Percentiles rank a stretch among this genome's conserved stretches.
These are phyloP conservation scores for Penicillium nucicola DNA, from an alignment of 495 filamentous ascomycete species.

Conservation along the genomic window DNA sequence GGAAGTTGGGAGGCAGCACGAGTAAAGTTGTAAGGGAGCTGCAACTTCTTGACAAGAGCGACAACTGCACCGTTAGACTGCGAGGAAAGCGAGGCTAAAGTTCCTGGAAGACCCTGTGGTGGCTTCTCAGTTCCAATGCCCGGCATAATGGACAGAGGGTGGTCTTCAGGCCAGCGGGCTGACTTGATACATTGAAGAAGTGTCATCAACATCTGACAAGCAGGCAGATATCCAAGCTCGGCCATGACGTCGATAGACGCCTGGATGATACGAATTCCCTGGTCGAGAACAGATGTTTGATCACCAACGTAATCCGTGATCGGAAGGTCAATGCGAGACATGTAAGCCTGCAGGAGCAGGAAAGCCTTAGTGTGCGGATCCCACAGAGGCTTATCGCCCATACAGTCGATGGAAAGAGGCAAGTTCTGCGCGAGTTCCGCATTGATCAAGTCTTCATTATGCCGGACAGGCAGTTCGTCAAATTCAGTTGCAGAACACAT, in stretches of 20 bases:
- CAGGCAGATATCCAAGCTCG: constrained; percentile 78
- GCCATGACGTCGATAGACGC: constrained; percentile 91
- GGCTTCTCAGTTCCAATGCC: constrained; percentile 56
- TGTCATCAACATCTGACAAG: constrained; percentile 72
- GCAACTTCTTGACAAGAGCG: constrained; percentile 26
- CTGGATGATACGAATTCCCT: constrained; percentile 90
- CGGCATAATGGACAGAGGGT: constrained; percentile 75
- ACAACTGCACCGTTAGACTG: constrained; percentile 23
- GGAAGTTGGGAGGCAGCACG: constrained; percentile 64
- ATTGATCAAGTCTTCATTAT: constrained; percentile 99
- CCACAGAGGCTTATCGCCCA: constrained; percentile 86
- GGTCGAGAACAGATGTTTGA: constrained; percentile 84
- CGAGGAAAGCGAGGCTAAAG: constrained; percentile 24
- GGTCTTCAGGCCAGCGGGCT: constrained; percentile 85
- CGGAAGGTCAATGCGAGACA: constrained; percentile 86
- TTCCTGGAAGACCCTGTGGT: constrained; percentile 16
- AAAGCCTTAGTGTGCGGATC: constrained; percentile 98
- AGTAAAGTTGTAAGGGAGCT: constrained; percentile 40
- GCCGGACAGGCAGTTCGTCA: constrained; percentile 95
- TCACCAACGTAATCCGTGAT: constrained; percentile 98
- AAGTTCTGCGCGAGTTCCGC: constrained; percentile 81
- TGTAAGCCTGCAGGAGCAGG: constrained; percentile 88
- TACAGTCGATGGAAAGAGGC: constrained; percentile 60
- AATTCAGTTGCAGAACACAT: constrained; percentile 94
- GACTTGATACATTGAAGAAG: constrained; percentile 90